Base-by-base conservation (phyloP, 257 asterid genomes). In the Nicotiana paniculata region DNA sequence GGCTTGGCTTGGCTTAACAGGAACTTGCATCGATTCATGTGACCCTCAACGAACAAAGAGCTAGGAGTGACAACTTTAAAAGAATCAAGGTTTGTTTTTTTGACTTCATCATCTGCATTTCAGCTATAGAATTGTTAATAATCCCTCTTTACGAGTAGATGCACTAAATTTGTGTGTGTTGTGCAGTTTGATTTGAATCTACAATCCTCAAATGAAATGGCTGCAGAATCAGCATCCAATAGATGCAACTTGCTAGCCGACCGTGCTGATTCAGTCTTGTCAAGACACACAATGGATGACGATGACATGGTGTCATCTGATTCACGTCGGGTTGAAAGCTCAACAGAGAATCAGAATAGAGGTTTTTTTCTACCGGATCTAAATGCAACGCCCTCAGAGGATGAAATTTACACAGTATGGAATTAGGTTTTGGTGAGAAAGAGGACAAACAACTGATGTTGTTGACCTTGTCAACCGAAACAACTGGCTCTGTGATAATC, bases 341-440 rank as follows among this genome's bases (percentile, higher is more conserved):
- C 37, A 4, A 43, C 46, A 35, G 83, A 61, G 17, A 30, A 43
- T 18, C 62, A 64, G 30, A 65, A 80, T 32, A 74, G 82, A 67
- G 68, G 86, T 51, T 88, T 86, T 69, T 17, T 84, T 59, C 79
- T 88, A 51, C 90, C 91, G 3, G 90, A 88, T 83, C 70, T 88
- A 62, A 88, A 88, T 57, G 82, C 82, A 87, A 76, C 46, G 67
- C 87, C 89, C 7, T 66, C 82, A 1, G 89, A 86, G 67, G 91
- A 85, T 16, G 91, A 86, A 18, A 76, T 59, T n/a, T 51, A 39
- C 18, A 79, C 39, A 10, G 30, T 68, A 63, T 39, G 64, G 85
- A 32, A 79, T 72, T 21, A 28, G 70, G 15, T 2, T 9, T 30
- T 18, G 9, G 63, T 57, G 4, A 18, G 26, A 18, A 18, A 26